Evolutionary conservation across 176 grass and related monocot species (phyloP).

Genomic region (Aegilops longissima): DNA sequence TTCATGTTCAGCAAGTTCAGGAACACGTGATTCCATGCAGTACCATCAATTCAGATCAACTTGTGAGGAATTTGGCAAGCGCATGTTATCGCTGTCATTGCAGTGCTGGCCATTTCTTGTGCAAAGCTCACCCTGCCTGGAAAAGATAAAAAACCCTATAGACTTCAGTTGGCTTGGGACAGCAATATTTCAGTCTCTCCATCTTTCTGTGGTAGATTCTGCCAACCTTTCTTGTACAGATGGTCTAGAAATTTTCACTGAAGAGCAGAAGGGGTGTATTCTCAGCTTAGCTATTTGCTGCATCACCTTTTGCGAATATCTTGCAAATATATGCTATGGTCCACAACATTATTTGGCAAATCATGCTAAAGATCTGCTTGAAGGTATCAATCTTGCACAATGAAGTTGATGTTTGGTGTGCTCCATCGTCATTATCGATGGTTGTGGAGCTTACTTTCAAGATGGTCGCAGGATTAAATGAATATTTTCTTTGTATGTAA

Average conservation of each 20-base stretch:
- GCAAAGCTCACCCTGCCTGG: conserved; percentile 41
- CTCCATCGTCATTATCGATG: not conserved
- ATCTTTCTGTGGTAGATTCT: conserved; percentile 26
- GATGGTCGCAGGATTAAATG: not conserved
- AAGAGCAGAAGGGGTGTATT: conserved; percentile 39
- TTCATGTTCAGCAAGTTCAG: conserved; percentile 31
- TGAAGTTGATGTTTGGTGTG: conserved; percentile 9
- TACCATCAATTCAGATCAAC: conserved; percentile 53
- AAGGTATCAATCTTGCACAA: conserved; percentile 25
- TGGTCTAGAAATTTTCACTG: not conserved
- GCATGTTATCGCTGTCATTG: conserved; percentile 44
- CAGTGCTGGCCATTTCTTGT: conserved; percentile 68
- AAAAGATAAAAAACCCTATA: conserved; percentile 69
- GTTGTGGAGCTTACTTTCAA: conserved; percentile 26
- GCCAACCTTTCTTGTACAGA: conserved; percentile 28
- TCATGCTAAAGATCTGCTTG: conserved; percentile 53
- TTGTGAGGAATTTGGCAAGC: conserved; percentile 46
- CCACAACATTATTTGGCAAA: conserved; percentile 47
- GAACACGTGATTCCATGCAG: conserved; percentile 15
- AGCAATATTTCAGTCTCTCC: conserved; percentile 20
- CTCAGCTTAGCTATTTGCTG: conserved; percentile 68
- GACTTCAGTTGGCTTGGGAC: conserved; percentile 55
- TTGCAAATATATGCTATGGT: conserved; percentile 72
- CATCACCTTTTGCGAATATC: conserved; percentile 62
- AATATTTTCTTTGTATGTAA: not conserved